Base-by-base conservation (phyloP, 805 yeast genomes). In the Pichia scutulata region DNA sequence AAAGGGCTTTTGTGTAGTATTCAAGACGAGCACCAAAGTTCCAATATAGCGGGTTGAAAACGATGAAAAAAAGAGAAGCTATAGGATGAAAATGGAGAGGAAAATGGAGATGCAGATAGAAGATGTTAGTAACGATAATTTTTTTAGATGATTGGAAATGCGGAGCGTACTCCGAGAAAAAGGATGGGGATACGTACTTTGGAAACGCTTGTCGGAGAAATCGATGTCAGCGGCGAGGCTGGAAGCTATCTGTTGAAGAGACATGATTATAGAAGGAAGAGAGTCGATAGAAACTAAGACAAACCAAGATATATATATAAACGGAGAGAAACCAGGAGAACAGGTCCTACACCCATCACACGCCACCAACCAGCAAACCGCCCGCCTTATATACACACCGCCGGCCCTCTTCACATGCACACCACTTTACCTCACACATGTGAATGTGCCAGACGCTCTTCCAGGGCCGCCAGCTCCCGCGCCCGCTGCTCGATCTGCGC, bases 31-130 rank as follows among this genome's bases (percentile, higher is more conserved):
- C 99, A 22, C 80, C 95, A 51, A 85, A 76, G 66, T 93, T 93
- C 99, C 99, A 93, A 65, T 90, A 92, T 30, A 86, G 78, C 18
- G 99, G 99, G 66, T 93, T 93, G 78, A 93, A 90, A 16, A 83
- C 81, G 58, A 93, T 86, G 28, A 86, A 78, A 9, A 73, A 76
- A 26, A 87, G 64, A 6, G 92, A 79, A 52, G 70, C 74, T 65
- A 51, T 49, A 50, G 53, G 30, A 40, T 30, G 13, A 23, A 42
- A 28, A 55, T 12, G 16, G 24, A 30, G 8, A 21, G 14, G 19
- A 22, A 39, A 25, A 21, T 12, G 5, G 22, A 33, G 13, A 4
- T 10, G 18, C 9, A 18, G 18, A 21, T 6, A 13, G 18, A 43
- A 22, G 13, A 25, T 22, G 41, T 33, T n/a, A 33, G 37, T 33